These are phyloP conservation scores for Mollisiaceae sp. DNA, from an alignment of 2,329 filamentous ascomycete genomes.

Conservation along the genomic window DNA sequence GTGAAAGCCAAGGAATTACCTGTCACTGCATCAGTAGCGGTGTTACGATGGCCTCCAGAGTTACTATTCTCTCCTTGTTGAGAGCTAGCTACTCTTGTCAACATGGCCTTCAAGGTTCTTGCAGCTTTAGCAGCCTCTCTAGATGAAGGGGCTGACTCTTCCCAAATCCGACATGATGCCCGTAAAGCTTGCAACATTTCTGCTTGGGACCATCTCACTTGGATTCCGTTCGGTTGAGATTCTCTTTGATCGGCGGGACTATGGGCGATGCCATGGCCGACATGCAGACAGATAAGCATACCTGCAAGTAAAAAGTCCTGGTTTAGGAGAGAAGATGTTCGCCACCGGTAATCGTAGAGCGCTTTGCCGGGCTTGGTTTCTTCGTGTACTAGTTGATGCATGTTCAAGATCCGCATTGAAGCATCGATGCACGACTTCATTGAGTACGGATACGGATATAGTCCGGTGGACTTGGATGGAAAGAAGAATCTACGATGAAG, in stretches of 20 bases:
- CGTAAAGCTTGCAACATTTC: conserved; percentile 31
- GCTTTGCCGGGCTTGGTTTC: conserved; percentile 22
- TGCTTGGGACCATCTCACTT: conserved; percentile 30
- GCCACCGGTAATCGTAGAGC: conserved; percentile 31
- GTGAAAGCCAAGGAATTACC: neutral
- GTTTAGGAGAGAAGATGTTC: conserved; percentile 28
- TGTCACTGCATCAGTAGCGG: neutral
- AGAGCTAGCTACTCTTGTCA: conserved; percentile 25
- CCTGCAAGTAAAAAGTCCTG: conserved; percentile 38
- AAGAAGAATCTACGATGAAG: conserved; percentile 35
- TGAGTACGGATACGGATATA: conserved; percentile 46
- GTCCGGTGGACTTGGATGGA: conserved; percentile 52
- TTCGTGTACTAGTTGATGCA: conserved; percentile 44
- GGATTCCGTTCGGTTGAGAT: conserved; percentile 16
- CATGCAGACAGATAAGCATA: conserved; percentile 37
- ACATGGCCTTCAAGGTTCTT: conserved; percentile 29
- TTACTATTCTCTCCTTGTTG: neutral
- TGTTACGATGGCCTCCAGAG: neutral
- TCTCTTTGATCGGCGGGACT: conserved; percentile 6
- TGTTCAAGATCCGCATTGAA: conserved; percentile 53
- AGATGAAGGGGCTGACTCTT: conserved; percentile 22
- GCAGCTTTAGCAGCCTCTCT: conserved; percentile 34
- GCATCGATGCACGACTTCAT: conserved; percentile 57
- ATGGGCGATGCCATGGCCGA: conserved; percentile 28
- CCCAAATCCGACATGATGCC: conserved; percentile 33